These are phyloP conservation scores for Bruguiera parviflora DNA, from an alignment of 345 rosid species.

Conservation along the genomic window DNA sequence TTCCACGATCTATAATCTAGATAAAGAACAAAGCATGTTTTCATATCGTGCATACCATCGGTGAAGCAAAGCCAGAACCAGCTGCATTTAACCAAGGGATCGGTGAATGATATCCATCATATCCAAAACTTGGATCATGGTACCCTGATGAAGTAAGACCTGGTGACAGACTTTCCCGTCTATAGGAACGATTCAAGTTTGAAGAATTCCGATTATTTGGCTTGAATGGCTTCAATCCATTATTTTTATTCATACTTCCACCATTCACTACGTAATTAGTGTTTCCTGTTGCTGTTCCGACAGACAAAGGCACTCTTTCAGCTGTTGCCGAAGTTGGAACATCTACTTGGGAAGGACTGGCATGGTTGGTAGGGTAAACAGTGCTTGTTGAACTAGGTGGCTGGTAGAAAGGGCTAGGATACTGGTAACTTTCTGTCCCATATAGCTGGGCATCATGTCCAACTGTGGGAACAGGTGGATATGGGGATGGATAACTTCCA, in stretches of 20 bases:
- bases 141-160: constrained; percentile 34
- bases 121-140: constrained; percentile 51
- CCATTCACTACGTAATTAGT: constrained; percentile 17
- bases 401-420: constrained; percentile 47
- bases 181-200: constrained; percentile 38
- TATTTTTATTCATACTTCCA: constrained; percentile 36
- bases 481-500: constrained; percentile 40
- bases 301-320: constrained; percentile 31
- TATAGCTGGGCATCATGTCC: constrained; percentile 38
- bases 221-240: constrained; percentile 35
- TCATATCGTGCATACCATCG: constrained; percentile 3
- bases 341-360: constrained; percentile 22
- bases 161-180: constrained; percentile 33
- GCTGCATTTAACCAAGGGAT: constrained; percentile 32
- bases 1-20: background rate
- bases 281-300: constrained; percentile 33
- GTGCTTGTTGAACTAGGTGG: constrained; percentile 15
- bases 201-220: constrained; percentile 37
- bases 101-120: constrained; percentile 36
- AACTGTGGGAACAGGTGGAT: constrained; percentile 28
- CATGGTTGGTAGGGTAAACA: constrained; percentile 12
- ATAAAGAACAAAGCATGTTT: background rate
- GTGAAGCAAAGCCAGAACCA: constrained; percentile 27
- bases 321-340: constrained; percentile 20
- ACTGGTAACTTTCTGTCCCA: constrained; percentile 48